These are phyloP conservation scores for Diospyros lotus DNA, from an alignment of 148 eudicot genomes.

Conservation along the genomic window DNA sequence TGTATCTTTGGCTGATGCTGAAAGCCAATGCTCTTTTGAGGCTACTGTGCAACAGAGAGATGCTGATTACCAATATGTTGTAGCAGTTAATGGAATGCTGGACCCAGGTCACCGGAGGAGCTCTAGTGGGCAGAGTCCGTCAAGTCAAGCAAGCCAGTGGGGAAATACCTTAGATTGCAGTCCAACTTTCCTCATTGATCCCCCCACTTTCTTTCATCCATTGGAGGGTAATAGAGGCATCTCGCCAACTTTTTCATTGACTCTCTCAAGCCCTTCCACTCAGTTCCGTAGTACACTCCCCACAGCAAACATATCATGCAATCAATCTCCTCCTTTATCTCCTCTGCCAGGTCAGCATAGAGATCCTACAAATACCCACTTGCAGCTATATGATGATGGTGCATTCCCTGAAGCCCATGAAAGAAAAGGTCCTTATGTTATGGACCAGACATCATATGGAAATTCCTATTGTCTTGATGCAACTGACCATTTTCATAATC, in stretches of 20 bases:
- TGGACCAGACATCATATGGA: constrained; percentile 29
- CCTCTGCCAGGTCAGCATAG: constrained; percentile 26
- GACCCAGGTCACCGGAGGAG: constrained; percentile 45
- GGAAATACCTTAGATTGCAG: constrained; percentile 36
- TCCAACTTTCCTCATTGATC: constrained; percentile 42
- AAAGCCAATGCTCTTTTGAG: constrained; percentile 39
- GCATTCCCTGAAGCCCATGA: constrained; percentile 27
- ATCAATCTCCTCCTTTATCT: constrained; percentile 48
- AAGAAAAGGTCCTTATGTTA: constrained; percentile 26
- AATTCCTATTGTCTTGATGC: constrained; percentile 20
- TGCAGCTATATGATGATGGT: constrained; percentile 42
- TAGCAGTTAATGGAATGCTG: constrained; percentile 66
- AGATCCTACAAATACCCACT: constrained; percentile 20
- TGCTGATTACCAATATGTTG: constrained; percentile 70
- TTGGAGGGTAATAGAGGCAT: constrained; percentile 37
- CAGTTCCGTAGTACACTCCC: constrained; percentile 7
- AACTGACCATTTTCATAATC: constrained; percentile 11
- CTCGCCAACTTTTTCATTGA: constrained; percentile 16
- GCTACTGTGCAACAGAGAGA: constrained; percentile 46
- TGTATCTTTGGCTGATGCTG: constrained; percentile 48
- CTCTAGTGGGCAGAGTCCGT: constrained; percentile 44
- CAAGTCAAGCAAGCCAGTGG: constrained; percentile 30
- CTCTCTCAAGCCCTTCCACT: constrained; percentile 21
- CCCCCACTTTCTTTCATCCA: constrained; percentile 39
- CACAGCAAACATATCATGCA: constrained; percentile 23